Percentiles rank a stretch among this genome's conserved stretches.
These are phyloP conservation scores for Neurospora terricola DNA, from an alignment of 495 filamentous ascomycete species.

Conservation along the genomic window DNA sequence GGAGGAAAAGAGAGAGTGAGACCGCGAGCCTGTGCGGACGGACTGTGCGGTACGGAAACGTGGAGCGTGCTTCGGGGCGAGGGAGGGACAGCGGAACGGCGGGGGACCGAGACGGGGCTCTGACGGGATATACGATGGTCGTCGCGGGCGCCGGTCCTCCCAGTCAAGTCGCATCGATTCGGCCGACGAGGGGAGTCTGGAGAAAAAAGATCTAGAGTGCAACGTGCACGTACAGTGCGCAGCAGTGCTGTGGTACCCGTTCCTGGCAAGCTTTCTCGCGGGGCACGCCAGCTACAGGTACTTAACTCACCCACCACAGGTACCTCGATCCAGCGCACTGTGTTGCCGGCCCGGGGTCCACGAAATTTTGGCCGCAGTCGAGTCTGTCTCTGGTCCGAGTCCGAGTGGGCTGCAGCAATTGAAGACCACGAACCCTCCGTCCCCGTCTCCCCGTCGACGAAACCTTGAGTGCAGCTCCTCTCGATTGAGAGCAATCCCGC, in stretches of 20 bases:
- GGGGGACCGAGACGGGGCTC: not conserved
- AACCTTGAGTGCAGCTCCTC: constrained; percentile 5
- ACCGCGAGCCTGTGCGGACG: not conserved
- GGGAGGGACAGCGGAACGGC: not conserved
- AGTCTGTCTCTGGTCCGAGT: not conserved
- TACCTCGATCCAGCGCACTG: not conserved
- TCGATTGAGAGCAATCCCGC: constrained; percentile 8
- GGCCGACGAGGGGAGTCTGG: not conserved
- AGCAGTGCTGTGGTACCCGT: not conserved
- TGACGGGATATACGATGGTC: not conserved
- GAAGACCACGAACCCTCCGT: not conserved
- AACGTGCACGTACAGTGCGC: constrained; percentile 12
- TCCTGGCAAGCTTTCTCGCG: not conserved
- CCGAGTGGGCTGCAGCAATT: not conserved
- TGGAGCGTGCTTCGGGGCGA: not conserved
- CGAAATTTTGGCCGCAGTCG: constrained; percentile 7
- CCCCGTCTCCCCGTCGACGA: not conserved
- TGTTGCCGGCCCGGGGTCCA: constrained; percentile 7
- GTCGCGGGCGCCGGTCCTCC: not conserved
- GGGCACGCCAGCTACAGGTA: not conserved
- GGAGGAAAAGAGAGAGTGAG: not conserved
- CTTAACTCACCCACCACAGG: not conserved
- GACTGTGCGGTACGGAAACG: not conserved
- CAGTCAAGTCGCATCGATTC: not conserved
- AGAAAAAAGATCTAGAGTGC: constrained; percentile 21